Evolutionary conservation across 2,329 filamentous ascomycete genomes (phyloP).

Genomic region (Lojkania enalia): DNA sequence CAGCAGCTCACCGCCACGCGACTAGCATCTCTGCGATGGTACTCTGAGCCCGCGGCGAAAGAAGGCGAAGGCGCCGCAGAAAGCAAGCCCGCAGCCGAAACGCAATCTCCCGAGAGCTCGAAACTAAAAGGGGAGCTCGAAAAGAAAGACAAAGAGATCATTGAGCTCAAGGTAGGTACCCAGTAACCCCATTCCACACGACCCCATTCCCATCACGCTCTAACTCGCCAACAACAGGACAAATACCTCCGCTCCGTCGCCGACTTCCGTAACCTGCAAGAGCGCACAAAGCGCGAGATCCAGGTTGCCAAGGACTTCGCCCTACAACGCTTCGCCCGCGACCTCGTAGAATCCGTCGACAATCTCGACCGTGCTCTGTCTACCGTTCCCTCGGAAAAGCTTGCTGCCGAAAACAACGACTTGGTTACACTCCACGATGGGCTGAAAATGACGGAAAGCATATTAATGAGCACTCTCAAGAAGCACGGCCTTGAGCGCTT

Average conservation of each 20-base stretch:
- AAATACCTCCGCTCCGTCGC: slow-evolving; percentile 92
- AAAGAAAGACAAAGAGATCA: slow-evolving; percentile 69
- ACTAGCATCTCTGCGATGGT: slow-evolving; percentile 47
- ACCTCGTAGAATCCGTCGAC: slow-evolving; percentile 92
- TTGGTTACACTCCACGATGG: slow-evolving; percentile 82
- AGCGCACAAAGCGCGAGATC: slow-evolving; percentile 88
- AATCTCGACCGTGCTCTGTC: slow-evolving; percentile 92
- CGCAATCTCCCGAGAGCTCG: slow-evolving; percentile 52
- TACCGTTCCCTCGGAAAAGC: slow-evolving; percentile 75
- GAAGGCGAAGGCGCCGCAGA: slow-evolving; percentile 43
- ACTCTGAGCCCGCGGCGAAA: slow-evolving; percentile 51
- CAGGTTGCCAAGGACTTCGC: slow-evolving; percentile 87
- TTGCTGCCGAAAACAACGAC: slow-evolving; percentile 69
- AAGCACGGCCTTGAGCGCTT: slow-evolving; percentile 94
- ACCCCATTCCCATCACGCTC: neutral
- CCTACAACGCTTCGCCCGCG: slow-evolving; percentile 90
- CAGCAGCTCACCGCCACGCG: slow-evolving; percentile 35
- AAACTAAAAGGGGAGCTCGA: slow-evolving; percentile 67
- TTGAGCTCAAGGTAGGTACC: slow-evolving; percentile 79
- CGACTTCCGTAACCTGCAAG: slow-evolving; percentile 97
- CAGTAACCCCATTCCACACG: neutral
- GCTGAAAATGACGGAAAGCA: slow-evolving; percentile 90
- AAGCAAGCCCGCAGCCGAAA: slow-evolving; percentile 44
- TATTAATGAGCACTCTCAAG: slow-evolving; percentile 83
- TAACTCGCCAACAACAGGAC: slow-evolving; percentile 63